phyloP scores from a whole-genome alignment of 768 basidiomycete genomes.

The Rickenella mellea region DNA sequence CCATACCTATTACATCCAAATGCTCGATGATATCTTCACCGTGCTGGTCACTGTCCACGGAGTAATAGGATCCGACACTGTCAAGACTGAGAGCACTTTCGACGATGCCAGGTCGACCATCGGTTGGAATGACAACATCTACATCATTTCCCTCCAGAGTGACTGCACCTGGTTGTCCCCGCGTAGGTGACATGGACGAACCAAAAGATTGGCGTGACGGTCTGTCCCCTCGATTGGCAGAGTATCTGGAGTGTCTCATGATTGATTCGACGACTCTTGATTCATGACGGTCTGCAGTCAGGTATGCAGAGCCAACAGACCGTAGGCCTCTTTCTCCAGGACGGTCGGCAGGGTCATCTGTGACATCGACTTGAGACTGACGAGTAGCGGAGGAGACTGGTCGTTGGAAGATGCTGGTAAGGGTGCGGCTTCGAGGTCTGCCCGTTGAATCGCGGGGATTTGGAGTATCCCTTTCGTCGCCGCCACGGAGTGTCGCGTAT shows the following conservation, averaged over 20 bases:
- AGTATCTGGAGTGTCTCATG: too few relatives aligned
- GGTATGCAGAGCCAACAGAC: too few relatives aligned
- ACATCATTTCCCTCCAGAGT: conserved; percentile 31
- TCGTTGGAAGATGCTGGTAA: conserved; percentile 1
- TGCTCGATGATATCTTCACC: conserved; percentile 79
- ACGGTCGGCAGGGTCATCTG: too few relatives aligned
- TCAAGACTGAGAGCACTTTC: conserved; percentile 36
- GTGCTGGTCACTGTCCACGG: conserved; percentile 33
- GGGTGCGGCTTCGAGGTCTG: not conserved
- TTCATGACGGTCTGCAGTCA: too few relatives aligned
- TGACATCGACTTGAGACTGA: too few relatives aligned
- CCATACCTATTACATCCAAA: conserved; percentile 69
- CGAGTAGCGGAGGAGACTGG: too few relatives aligned
- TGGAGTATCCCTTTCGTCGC: not conserved
- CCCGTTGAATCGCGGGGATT: not conserved
- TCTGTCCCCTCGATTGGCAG: too few relatives aligned
- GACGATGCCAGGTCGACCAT: conserved; percentile 26
- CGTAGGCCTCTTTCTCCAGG: too few relatives aligned
- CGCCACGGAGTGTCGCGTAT: not conserved
- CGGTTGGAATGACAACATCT: conserved; percentile 26
- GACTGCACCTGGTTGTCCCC: conserved; percentile 14
- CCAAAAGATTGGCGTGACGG: too few relatives aligned
- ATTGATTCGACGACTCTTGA: too few relatives aligned
- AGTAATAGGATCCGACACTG: conserved; percentile 3
- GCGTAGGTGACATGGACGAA: too few relatives aligned